Evolutionary conservation across 2,329 filamentous ascomycete genomes (phyloP).

Genomic region (Trichoderma oligosporum): DNA sequence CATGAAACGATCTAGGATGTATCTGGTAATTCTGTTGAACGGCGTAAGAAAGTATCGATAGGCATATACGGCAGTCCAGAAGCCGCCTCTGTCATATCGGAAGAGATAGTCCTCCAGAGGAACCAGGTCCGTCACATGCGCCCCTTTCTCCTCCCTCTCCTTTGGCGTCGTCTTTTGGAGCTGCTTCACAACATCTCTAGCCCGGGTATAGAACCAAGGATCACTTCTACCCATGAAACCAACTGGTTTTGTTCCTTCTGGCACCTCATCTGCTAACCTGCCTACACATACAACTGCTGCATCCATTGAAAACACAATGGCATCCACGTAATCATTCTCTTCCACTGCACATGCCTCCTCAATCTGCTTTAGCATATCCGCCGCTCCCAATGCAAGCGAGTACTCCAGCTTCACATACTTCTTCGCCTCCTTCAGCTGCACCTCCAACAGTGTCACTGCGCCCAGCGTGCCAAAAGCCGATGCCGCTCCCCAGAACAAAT

Average conservation of each 20-base stretch:
- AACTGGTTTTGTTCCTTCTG: conserved; percentile 32
- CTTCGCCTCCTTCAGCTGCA: conserved; percentile 54
- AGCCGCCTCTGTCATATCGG: conserved; percentile 65
- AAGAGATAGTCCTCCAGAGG: conserved; percentile 66
- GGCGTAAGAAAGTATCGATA: conserved; percentile 63
- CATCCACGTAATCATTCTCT: conserved; percentile 63
- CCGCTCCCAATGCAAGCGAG: conserved; percentile 40
- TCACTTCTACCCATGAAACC: conserved; percentile 58
- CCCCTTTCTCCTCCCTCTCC: background rate
- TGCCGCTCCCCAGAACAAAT: conserved; percentile 62
- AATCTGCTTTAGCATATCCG: conserved; percentile 42
- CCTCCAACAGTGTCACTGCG: conserved; percentile 60
- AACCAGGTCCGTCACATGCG: conserved; percentile 48
- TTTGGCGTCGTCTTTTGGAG: conserved; percentile 24
- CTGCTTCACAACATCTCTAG: conserved; percentile 40
- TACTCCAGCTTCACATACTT: conserved; percentile 58
- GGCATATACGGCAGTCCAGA: conserved; percentile 62
- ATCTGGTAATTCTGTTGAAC: conserved; percentile 61
- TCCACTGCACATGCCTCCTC: conserved; percentile 39
- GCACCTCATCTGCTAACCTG: conserved; percentile 47
- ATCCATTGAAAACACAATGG: conserved; percentile 56
- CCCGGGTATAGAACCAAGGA: conserved; percentile 73
- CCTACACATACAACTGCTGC: conserved; percentile 60
- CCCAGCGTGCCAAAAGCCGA: conserved; percentile 65
- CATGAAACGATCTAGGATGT: conserved; percentile 58